These are phyloP conservation scores for Metroxylon sagu DNA, from an alignment of 176 grass and related monocot species.

Conservation along the genomic window DNA sequence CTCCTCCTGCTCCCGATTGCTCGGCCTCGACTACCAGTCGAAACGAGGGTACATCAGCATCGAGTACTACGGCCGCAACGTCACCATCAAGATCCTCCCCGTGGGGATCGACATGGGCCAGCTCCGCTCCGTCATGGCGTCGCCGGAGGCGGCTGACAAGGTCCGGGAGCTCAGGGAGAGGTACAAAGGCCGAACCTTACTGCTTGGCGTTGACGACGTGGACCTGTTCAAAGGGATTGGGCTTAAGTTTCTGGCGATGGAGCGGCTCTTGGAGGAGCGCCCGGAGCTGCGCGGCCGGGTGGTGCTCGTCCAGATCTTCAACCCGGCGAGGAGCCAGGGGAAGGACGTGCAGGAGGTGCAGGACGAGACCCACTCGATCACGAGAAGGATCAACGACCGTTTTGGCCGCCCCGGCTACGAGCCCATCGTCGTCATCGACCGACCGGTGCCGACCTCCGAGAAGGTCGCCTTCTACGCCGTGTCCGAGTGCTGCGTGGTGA, in stretches of 20 bases:
- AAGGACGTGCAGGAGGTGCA: slow-evolving; percentile 40
- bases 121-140: slow-evolving; percentile 28
- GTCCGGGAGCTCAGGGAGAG: slow-evolving; percentile 31
- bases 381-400: slow-evolving; percentile 35
- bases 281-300: slow-evolving; percentile 20
- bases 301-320: slow-evolving; percentile 47
- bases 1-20: slow-evolving; percentile 35
- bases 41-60: slow-evolving; percentile 41
- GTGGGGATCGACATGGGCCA: slow-evolving; percentile 52
- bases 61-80: slow-evolving; percentile 46
- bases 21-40: slow-evolving; percentile 31
- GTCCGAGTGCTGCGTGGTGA: slow-evolving; percentile 53
- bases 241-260: slow-evolving; percentile 51
- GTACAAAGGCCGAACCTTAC: slow-evolving; percentile 27
- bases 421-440: slow-evolving; percentile 38
- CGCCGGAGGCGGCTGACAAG: slow-evolving; percentile 27
- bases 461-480: slow-evolving; percentile 49
- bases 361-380: slow-evolving; percentile 28
- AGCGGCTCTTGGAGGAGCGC: slow-evolving; percentile 34
- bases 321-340: slow-evolving; percentile 38
- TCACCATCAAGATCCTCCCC: slow-evolving; percentile 49
- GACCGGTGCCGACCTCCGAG: slow-evolving; percentile 32
- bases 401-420: slow-evolving; percentile 33
- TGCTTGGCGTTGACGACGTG: slow-evolving; percentile 50
- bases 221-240: slow-evolving; percentile 62